Evolutionary conservation across 1,284 basidiomycete genomes (phyloP), one percentile per base, ranked within the genome.

Genomic region (Ustilago tritici): DNA sequence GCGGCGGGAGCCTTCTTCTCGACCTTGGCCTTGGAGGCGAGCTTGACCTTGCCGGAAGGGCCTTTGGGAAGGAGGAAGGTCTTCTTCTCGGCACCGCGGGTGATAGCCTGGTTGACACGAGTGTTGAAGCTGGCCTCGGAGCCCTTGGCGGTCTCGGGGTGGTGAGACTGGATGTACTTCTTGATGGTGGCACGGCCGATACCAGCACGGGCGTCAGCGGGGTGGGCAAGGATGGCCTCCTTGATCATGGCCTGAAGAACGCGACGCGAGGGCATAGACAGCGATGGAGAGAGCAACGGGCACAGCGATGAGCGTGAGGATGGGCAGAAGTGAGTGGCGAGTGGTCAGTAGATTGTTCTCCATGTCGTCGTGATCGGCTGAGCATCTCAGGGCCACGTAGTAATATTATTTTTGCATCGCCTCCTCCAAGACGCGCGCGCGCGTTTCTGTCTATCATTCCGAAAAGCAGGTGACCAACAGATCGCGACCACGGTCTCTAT

Each of bases 141-240:
- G 66, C 66, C 63, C 63, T 79, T 76, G 70, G 79, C 71, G 15
- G 79, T 76, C 59, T 64, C 74, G 58, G 76, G 76, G 64, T 77
- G 65, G 76, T 77, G 79, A 19, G 76, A 72, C 58, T 64, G 73
- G 65, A 87, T 89, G 82, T 81, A 92, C 94, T 94, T 95, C 91
- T 96, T 96, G 88, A 97, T 94, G 84, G 92, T 91, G 69, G 92
- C 93, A 65, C 95, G 92, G 81, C 94, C 95, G 78, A 95, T 93
- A 87, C 95, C 95, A 72, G 87, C 86, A 77, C 94, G 93, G 71
- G 92, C 91, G 73, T 94, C 93, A 43, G 93, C 92, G 32, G 90
- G 89, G 87, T 92, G 89, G 61, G 89, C 90, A 74, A 89, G 87
- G 87, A 96, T 93, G 83, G 93, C 93, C 89, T 95, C 93, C 87